Evolutionary conservation across 2,329 filamentous ascomycete genomes (phyloP), one percentile per base, ranked within the genome.

Genomic region (Pyrenophora seminiperda): DNA sequence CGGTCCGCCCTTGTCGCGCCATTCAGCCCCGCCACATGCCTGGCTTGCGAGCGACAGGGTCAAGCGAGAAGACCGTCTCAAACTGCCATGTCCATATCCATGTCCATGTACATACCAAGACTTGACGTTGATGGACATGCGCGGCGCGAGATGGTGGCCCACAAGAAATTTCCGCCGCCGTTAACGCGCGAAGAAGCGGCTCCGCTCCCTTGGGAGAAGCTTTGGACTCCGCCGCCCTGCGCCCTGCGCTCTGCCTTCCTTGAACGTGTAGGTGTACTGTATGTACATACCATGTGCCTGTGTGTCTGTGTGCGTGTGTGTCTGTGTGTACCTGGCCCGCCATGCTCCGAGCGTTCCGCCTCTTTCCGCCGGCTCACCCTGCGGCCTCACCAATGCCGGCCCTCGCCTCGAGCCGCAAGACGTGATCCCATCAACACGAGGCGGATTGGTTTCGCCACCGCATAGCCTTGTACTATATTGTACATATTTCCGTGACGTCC

Each of bases 141-240:
- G 33, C 36, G 22, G 15, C 15, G 22, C 13, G 34, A 45, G 27
- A 41, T 20, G 22, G 20, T 11, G 49, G 34, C 39, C 44, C 49
- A 49, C 34, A 33, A 48, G 29, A 44, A 40, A 42, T 47, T 30
- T 40, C 39, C 40, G 50, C 39, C 40, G 50, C 50, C 45, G 50
- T 53, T 49, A 34, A 34, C 30, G 32, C 19, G 32, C 19, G 17
- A 3, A 27, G 13, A 34, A 30, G 10, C 22, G 33, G 14, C 45
- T 43, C 40, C 50, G 45, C 45, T 49, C 34, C 30, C 33, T 44
- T 19, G 47, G 41, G 19, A 20, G 7, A 15, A 24, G 22, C 24
- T 34, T 50, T 31, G 42, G 47, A 42, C 41, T 47, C 47, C 47
- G 47, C 42, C 29, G 24, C 24, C 41, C 47, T 46, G 41, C 41